These are phyloP conservation scores for Babesia caballi DNA, from an alignment of 169 alveolate species.

Conservation along the genomic window DNA sequence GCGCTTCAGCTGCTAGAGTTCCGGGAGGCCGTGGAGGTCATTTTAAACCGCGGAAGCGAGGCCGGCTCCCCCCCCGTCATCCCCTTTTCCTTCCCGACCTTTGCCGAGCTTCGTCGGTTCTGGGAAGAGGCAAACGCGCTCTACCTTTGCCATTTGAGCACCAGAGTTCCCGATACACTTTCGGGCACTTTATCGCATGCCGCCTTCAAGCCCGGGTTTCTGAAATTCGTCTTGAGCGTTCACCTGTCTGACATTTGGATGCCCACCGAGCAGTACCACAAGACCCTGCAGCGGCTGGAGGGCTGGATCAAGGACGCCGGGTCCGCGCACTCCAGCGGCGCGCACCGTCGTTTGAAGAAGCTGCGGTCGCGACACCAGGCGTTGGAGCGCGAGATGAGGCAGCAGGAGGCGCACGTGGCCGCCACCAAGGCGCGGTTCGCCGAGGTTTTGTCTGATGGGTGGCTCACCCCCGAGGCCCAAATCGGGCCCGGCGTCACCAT, in stretches of 20 bases:
- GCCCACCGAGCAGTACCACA: constrained; percentile 58
- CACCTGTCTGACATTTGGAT: constrained; percentile 40
- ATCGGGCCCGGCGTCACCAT: constrained; percentile 47
- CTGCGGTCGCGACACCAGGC: constrained; percentile 25
- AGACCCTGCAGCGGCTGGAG: constrained; percentile 3
- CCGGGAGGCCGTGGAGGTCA: constrained; percentile 2
- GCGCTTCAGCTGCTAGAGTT: constrained; percentile 41
- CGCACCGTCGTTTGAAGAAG: constrained; percentile 23
- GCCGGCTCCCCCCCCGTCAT: neutral
- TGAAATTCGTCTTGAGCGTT: constrained; percentile 19
- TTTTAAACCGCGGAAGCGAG: neutral
- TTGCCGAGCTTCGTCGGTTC: constrained; percentile 7
- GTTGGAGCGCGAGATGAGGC: constrained; percentile 20
- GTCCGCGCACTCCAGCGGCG: constrained; percentile 8
- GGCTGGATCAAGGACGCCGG: constrained; percentile 22
- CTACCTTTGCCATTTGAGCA: neutral
- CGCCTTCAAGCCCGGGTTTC: constrained; percentile 18
- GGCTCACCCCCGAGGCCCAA: constrained; percentile 14
- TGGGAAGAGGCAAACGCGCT: constrained; percentile 30
- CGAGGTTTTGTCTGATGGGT: neutral
- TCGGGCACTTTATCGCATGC: constrained; percentile 2
- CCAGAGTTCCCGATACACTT: neutral
- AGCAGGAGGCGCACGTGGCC: constrained; percentile 19
- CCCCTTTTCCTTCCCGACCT: neutral
- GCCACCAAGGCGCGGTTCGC: constrained; percentile 3